Percentiles rank a stretch among this genome's conserved stretches.
Conservation (phyloP, 2,329 filamentous ascomycete species). For the Aspergillus aculeatus region DNA sequence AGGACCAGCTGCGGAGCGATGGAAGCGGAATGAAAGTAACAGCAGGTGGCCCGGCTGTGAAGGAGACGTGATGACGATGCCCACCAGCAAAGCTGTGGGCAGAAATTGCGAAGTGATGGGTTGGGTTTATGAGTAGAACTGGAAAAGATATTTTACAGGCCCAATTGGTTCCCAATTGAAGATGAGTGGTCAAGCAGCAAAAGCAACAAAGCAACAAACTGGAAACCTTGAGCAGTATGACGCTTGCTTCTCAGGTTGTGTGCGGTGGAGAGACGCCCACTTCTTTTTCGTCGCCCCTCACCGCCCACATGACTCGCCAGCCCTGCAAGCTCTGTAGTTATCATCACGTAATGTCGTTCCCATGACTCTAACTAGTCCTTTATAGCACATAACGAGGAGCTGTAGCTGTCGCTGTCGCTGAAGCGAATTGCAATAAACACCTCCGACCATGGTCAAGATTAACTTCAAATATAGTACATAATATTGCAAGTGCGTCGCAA, state of each 20-base stretch:
- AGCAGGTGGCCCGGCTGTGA: conserved; percentile 26
- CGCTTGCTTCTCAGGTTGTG: conserved; percentile 1
- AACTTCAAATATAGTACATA: background rate
- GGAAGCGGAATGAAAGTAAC: conserved; percentile 58
- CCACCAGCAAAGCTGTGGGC: conserved; percentile 12
- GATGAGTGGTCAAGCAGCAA: background rate
- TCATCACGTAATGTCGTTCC: background rate
- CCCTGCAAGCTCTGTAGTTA: background rate
- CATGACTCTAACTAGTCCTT: background rate
- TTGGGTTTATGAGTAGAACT: background rate
- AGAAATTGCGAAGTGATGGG: background rate
- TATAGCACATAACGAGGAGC: too few species aligned
- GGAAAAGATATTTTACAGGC: background rate
- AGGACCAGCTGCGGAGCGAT: conserved; percentile 66
- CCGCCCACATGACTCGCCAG: conserved; percentile 13
- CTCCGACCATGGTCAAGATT: background rate
- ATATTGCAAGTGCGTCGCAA: background rate
- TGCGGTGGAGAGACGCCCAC: background rate
- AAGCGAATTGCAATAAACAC: background rate
- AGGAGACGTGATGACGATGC: conserved; percentile 17
- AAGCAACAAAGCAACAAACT: background rate
- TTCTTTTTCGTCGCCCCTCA: background rate
- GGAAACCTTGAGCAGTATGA: background rate
- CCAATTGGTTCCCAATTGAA: background rate
- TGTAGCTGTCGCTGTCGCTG: too few species aligned